phyloP scores from a whole-genome alignment of 192 early-diverging fungal species.

The Backusella tuberculispora region DNA sequence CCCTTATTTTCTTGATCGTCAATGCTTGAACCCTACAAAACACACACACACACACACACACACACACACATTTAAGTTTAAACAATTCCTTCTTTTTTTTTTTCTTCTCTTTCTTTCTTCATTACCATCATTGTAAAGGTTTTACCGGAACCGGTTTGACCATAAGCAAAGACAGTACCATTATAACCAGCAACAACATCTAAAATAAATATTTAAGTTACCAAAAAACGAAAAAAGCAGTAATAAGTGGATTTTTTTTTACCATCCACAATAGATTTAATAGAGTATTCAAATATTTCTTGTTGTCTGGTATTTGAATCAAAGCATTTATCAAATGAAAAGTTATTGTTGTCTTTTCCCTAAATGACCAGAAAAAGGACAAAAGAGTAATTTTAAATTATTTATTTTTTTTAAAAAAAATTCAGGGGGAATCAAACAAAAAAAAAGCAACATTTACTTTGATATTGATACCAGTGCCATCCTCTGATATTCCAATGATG shows the following conservation, averaged over 20 bases:
- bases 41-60: background rate
- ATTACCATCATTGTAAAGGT: constrained; percentile 90
- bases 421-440: constrained; percentile 48
- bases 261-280: constrained; percentile 92
- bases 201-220: background rate
- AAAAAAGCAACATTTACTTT: constrained; percentile 49
- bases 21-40: constrained; percentile 82
- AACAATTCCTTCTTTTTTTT: background rate
- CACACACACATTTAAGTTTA: background rate
- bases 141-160: constrained; percentile 98
- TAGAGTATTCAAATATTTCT: constrained; percentile 90
- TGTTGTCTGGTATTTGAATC: constrained; percentile 79
- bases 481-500: constrained; percentile 79
- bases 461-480: constrained; percentile 63
- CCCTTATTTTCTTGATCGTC: constrained; percentile 88
- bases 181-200: constrained; percentile 80
- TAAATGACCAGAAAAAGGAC: background rate
- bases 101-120: background rate
- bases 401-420: background rate
- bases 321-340: constrained; percentile 93
- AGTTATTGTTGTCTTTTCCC: constrained; percentile 52
- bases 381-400: no score
- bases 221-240: no score
- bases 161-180: constrained; percentile 98
- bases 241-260: background rate